Percentiles rank a stretch among this genome's conserved stretches.
These are phyloP conservation scores for Rhododendron vialii DNA, from an alignment of 148 eudicot species.

Conservation along the genomic window DNA sequence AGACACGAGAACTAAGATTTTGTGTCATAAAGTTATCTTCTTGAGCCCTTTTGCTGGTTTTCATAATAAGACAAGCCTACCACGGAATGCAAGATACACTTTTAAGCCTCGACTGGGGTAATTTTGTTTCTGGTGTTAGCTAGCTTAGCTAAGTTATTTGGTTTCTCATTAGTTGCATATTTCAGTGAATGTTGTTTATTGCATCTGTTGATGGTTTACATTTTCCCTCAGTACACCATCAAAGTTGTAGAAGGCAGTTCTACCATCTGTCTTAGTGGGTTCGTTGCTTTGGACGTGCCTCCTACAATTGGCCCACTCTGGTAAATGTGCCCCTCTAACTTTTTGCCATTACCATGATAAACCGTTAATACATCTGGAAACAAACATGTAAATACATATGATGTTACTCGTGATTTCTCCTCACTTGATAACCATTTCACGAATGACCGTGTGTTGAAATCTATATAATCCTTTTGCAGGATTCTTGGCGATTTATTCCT, in stretches of 20 bases:
- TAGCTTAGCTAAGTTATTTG: neutral
- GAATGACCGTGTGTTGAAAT: neutral
- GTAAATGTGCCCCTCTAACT: constrained; percentile 17
- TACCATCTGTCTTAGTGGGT: constrained; percentile 35
- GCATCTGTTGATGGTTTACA: neutral
- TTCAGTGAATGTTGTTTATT: neutral
- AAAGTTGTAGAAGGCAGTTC: constrained; percentile 18
- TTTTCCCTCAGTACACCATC: constrained; percentile 31
- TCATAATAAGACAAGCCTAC: neutral
- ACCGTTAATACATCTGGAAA: neutral
- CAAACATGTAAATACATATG: neutral
- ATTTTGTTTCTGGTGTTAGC: neutral
- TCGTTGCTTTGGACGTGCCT: constrained; percentile 46
- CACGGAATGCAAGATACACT: neutral
- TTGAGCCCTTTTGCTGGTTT: neutral
- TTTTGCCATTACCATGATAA: neutral
- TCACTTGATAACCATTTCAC: neutral
- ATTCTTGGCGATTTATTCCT: constrained; percentile 45
- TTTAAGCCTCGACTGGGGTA: neutral
- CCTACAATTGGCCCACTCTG: constrained; percentile 47
- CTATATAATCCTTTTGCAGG: constrained; percentile 16
- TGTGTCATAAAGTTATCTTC: neutral
- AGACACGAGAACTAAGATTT: neutral
- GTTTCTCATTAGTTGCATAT: neutral
- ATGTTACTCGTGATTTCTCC: neutral